Evolutionary conservation across 1,284 basidiomycete species (phyloP).

Genomic region (Hortiboletus rubellus): DNA sequence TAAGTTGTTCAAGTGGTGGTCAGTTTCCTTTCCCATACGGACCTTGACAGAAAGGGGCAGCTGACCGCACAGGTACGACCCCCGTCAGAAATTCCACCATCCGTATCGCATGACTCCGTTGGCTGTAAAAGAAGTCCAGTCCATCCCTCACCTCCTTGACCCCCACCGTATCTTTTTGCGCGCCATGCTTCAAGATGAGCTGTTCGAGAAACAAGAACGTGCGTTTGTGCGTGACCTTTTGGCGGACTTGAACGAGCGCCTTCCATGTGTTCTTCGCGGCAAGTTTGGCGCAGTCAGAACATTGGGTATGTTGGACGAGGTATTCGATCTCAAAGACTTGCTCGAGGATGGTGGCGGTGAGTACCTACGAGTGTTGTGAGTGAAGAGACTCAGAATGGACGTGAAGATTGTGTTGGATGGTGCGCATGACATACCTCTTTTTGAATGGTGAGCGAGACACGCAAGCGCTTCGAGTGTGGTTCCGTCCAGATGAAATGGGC

Average conservation of each 20-base stretch:
- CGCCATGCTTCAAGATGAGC: slow-evolving; percentile 94
- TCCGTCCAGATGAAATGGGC: slow-evolving; percentile 99
- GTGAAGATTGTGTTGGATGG: neutral
- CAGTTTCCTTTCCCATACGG: neutral
- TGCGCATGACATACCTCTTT: slow-evolving; percentile 74
- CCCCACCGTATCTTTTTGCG: slow-evolving; percentile 94
- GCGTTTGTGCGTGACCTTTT: slow-evolving; percentile 97
- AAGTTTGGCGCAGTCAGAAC: slow-evolving; percentile 88
- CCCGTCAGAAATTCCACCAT: slow-evolving; percentile 95
- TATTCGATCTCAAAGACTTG: slow-evolving; percentile 98
- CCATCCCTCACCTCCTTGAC: slow-evolving; percentile 95
- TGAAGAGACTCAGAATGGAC: neutral
- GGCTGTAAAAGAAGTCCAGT: slow-evolving; percentile 95
- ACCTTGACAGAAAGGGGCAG: slow-evolving; percentile 3
- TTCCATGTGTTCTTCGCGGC: slow-evolving; percentile 99
- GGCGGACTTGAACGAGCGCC: slow-evolving; percentile 94
- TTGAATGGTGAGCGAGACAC: slow-evolving; percentile 95
- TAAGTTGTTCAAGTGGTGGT: slow-evolving; percentile 30
- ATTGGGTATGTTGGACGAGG: slow-evolving; percentile 94
- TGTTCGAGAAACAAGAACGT: slow-evolving; percentile 99
- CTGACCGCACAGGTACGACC: slow-evolving; percentile 86
- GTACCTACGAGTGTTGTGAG: slow-evolving; percentile 53
- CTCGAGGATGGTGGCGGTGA: slow-evolving; percentile 94
- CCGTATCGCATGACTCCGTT: slow-evolving; percentile 89
- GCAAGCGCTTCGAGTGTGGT: slow-evolving; percentile 92